A percentile compares a stretch with the other conserved stretches of the same genome.
phyloP scores from a whole-genome alignment of 139 green algal species.

The Chlamydomonas asymmetrica region DNA sequence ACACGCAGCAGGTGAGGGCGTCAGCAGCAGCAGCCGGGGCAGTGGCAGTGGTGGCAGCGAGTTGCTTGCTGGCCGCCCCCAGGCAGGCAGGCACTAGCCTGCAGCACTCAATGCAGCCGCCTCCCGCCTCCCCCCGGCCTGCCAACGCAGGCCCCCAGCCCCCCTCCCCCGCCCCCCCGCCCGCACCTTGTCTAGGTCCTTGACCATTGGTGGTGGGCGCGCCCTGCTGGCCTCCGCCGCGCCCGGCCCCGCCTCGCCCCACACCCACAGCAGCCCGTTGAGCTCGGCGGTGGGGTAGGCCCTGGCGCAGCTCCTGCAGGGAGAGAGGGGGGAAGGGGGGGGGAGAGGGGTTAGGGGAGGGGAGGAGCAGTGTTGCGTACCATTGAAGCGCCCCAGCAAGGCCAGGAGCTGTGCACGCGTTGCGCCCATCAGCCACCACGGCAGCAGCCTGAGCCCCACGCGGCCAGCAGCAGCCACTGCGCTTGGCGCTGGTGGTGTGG shows the following conservation, averaged over 20 bases:
- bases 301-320: background rate
- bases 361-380: background rate
- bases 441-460: background rate
- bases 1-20: no score
- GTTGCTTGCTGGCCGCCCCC: no score
- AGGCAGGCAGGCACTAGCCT: no score
- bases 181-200: background rate
- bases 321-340: background rate
- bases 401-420: background rate
- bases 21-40: background rate
- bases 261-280: conserved; percentile 31
- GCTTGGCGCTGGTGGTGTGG: background rate
- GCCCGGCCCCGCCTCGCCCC: background rate
- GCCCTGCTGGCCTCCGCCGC: background rate
- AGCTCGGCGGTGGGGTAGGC: conserved; percentile 1
- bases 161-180: background rate
- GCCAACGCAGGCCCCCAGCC: no score
- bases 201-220: background rate
- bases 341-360: background rate
- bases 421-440: background rate
- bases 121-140: no score
- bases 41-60: no score
- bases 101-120: no score
- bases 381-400: background rate
- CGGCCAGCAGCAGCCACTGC: background rate